phyloP scores from a whole-genome alignment of 2,329 filamentous ascomycete genomes.

The Ceratocystis papillata region DNA sequence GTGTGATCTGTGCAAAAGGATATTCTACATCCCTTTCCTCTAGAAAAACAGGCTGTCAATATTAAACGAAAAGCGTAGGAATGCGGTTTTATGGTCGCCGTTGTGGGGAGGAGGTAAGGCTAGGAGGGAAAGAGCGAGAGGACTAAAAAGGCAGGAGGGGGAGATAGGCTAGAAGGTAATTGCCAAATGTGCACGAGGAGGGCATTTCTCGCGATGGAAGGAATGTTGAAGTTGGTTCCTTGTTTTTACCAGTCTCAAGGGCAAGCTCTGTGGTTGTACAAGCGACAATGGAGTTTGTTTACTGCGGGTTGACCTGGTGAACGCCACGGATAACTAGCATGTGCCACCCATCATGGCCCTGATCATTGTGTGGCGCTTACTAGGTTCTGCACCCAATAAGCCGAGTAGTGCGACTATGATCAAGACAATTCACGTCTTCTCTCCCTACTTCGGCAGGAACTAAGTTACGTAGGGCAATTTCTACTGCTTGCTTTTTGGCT shows the following conservation, averaged over 20 bases:
- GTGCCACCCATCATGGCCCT: background rate
- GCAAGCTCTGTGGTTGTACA: slow-evolving; percentile 6
- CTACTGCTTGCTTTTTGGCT: too few relatives aligned
- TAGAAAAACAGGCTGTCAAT: slow-evolving; percentile 14
- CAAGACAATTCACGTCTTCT: too few relatives aligned
- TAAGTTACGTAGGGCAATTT: too few relatives aligned
- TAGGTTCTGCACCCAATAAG: background rate
- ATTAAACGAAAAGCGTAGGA: slow-evolving; percentile 11
- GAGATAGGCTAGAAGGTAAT: background rate
- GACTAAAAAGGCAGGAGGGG: background rate
- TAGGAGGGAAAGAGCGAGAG: background rate
- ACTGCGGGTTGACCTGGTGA: slow-evolving; percentile 21
- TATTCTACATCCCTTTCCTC: slow-evolving; percentile 32
- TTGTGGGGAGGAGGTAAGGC: background rate
- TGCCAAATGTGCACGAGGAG: background rate
- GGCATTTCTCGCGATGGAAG: slow-evolving; percentile 2
- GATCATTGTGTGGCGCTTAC: background rate
- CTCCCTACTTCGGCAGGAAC: too few relatives aligned
- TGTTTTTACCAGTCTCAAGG: background rate
- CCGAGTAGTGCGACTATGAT: too few relatives aligned
- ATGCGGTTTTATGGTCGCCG: background rate
- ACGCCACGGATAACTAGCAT: slow-evolving; percentile 13
- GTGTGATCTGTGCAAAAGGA: slow-evolving; percentile 33
- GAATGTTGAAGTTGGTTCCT: background rate
- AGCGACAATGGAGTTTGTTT: slow-evolving; percentile 15